Evolutionary conservation across 768 basidiomycete species (phyloP).

Genomic region (Calvatia gigantea): DNA sequence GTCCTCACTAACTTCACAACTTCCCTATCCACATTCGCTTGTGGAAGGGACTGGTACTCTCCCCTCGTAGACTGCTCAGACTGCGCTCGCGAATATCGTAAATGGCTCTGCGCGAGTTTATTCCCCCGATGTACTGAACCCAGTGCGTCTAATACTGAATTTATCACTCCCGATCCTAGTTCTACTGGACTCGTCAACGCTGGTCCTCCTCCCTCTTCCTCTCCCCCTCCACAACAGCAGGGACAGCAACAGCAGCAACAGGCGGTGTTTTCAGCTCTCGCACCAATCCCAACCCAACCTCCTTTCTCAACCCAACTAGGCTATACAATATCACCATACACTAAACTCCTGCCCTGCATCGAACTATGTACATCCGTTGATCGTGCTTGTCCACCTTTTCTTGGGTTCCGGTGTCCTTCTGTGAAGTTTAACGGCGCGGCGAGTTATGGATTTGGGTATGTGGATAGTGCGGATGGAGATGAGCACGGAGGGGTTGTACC

Average conservation of each 20-base stretch:
- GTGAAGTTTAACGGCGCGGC: conserved; percentile 54
- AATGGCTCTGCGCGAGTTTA: conserved; percentile 73
- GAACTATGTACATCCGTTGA: conserved; percentile 74
- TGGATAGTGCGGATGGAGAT: conserved; percentile 53
- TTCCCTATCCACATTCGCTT: conserved; percentile 68
- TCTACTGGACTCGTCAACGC: conserved; percentile 32
- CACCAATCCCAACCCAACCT: conserved; percentile 35
- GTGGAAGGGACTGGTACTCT: conserved; percentile 79
- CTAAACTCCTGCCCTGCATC: conserved; percentile 71
- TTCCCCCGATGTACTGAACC: conserved; percentile 74
- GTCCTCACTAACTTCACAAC: conserved; percentile 71
- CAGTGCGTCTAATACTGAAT: conserved; percentile 27
- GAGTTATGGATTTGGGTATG: conserved; percentile 76
- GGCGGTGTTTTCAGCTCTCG: conserved; percentile 46
- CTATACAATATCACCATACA: conserved; percentile 42
- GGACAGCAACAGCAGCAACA: conserved; percentile 15
- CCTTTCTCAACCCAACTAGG: conserved; percentile 42
- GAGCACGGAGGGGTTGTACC: conserved; percentile 47
- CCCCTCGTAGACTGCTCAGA: conserved; percentile 73
- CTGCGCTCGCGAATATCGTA: conserved; percentile 69
- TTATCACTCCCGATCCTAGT: conserved; percentile 29
- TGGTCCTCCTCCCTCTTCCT: conserved; percentile 27
- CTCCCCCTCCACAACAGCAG: conserved; percentile 21
- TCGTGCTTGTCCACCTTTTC: conserved; percentile 72
- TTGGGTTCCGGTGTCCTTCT: conserved; percentile 69